These are phyloP conservation scores for Zelopaecilomyces penicillatus DNA, from an alignment of 2,329 filamentous ascomycete genomes.

Conservation along the genomic window DNA sequence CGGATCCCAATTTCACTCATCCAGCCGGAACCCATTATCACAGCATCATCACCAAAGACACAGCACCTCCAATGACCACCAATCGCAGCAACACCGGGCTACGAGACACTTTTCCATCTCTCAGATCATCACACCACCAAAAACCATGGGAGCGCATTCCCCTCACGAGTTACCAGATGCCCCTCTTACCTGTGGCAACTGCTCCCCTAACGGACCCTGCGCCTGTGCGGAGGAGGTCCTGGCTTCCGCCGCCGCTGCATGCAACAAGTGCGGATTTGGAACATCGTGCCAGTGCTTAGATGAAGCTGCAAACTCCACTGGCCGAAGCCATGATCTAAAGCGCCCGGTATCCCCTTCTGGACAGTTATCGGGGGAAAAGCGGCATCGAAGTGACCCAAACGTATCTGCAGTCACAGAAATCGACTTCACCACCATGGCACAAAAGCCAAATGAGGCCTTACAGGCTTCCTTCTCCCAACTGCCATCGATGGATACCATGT, in stretches of 20 bases:
- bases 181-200: constrained; percentile 46
- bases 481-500: constrained; percentile 28
- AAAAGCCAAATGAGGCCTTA: constrained; percentile 22
- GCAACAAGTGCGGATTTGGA: constrained; percentile 56
- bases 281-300: constrained; percentile 57
- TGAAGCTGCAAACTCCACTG: constrained; percentile 46
- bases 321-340: constrained; percentile 34
- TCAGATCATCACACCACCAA: constrained; percentile 48
- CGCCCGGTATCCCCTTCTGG: constrained; percentile 39
- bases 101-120: constrained; percentile 42
- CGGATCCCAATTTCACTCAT: constrained; percentile 16
- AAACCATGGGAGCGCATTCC: constrained; percentile 25
- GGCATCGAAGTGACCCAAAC: constrained; percentile 33
- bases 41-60: constrained; percentile 18
- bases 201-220: constrained; percentile 44
- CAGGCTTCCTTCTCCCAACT: constrained; percentile 22
- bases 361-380: constrained; percentile 43
- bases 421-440: constrained; percentile 60
- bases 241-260: constrained; percentile 47
- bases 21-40: constrained; percentile 19
- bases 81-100: constrained; percentile 22
- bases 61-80: constrained; percentile 19
- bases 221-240: constrained; percentile 53
- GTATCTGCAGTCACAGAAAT: constrained; percentile 58
- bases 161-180: constrained; percentile 21